These are phyloP conservation scores for Coelastrella sp. DNA, from an alignment of 139 green algal genomes.

Conservation along the genomic window DNA sequence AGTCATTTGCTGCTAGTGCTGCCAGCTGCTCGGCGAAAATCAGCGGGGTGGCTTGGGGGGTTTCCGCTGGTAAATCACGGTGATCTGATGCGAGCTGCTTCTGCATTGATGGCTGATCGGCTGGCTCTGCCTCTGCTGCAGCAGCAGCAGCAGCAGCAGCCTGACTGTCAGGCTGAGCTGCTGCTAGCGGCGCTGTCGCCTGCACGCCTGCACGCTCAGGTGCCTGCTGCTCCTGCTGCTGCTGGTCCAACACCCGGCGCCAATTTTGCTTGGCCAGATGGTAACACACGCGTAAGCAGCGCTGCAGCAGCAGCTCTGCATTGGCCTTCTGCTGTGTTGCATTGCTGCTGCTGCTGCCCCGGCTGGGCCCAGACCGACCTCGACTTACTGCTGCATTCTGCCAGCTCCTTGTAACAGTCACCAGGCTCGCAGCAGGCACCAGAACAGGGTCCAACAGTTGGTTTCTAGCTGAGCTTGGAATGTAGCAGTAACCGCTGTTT, in stretches of 20 bases:
- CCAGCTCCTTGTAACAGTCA: background rate
- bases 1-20: background rate
- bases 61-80: too few species aligned
- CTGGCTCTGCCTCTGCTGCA: background rate
- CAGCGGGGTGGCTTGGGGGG: background rate
- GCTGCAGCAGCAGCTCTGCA: background rate
- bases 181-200: background rate
- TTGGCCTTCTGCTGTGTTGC: background rate
- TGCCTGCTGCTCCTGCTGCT: background rate
- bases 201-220: background rate
- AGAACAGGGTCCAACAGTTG: conserved; percentile 11
- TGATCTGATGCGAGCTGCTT: too few species aligned
- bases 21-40: conserved; percentile 32
- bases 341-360: background rate
- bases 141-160: background rate
- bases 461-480: background rate
- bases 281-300: conserved; percentile 15
- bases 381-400: background rate
- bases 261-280: conserved; percentile 27
- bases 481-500: background rate
- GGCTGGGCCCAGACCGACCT: background rate
- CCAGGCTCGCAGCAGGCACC: background rate
- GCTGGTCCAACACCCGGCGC: background rate
- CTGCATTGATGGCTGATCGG: background rate
- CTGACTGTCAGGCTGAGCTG: background rate